Conservation (phyloP, 768 basidiomycete genomes). For the Lentinula sp. region DNA sequence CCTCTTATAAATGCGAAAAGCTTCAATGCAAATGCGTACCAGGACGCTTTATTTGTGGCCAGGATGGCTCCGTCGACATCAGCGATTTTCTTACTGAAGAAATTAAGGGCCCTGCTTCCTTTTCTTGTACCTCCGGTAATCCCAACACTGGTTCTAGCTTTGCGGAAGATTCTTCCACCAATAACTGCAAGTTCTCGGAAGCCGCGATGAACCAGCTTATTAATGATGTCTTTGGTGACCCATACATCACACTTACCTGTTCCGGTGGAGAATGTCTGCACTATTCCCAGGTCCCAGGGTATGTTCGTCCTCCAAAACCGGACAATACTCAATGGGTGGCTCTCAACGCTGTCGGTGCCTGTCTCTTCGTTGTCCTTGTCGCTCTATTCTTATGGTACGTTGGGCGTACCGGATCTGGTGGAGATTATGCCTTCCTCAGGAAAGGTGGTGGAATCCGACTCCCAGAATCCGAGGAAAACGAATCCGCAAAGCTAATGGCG, state of each 20-base stretch:
- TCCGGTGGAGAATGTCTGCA: constrained; percentile 91
- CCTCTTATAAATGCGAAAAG: constrained; percentile 73
- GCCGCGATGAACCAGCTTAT: constrained; percentile 96
- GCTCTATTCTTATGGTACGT: constrained; percentile 68
- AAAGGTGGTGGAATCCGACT: constrained; percentile 56
- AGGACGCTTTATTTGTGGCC: constrained; percentile 90
- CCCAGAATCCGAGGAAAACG: constrained; percentile 59
- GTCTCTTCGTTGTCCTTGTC: constrained; percentile 63
- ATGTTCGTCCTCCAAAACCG: constrained; percentile 71
- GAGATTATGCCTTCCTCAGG: constrained; percentile 35
- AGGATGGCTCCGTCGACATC: constrained; percentile 94
- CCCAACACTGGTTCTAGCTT: neutral
- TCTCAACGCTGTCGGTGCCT: constrained; percentile 75
- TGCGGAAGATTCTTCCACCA: neutral
- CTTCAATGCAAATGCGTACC: constrained; percentile 94
- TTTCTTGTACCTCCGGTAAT: constrained; percentile 62
- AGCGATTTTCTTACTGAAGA: constrained; percentile 86
- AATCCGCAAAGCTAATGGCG: constrained; percentile 80
- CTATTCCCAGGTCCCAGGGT: constrained; percentile 93
- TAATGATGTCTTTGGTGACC: constrained; percentile 88
- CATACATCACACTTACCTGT: constrained; percentile 82
- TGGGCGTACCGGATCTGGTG: constrained; percentile 62
- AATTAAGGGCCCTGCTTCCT: constrained; percentile 86
- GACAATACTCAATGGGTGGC: constrained; percentile 81
- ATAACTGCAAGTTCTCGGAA: constrained; percentile 88